These are phyloP conservation scores for Paecilomyces dactylethromorphus DNA, from an alignment of 2,329 filamentous ascomycete genomes.

Conservation along the genomic window DNA sequence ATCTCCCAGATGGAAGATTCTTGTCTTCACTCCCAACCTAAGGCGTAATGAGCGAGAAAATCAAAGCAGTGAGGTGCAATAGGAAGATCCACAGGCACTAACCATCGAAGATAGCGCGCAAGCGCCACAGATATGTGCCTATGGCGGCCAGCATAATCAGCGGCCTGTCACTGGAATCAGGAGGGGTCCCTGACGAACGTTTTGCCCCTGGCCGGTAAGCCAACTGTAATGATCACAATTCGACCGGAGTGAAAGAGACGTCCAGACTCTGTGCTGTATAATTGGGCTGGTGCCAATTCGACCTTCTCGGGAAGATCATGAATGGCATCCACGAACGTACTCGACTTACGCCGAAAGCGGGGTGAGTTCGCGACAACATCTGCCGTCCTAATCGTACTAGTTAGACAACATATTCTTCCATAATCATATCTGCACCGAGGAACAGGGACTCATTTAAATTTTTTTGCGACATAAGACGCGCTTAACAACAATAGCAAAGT, in stretches of 20 bases:
- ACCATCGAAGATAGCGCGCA: conserved; percentile 88
- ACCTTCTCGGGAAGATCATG: conserved; percentile 82
- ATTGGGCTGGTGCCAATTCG: conserved; percentile 85
- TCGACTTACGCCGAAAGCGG: conserved; percentile 84
- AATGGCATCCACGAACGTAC: conserved; percentile 94
- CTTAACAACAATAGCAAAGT: not conserved
- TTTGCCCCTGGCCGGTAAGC: conserved; percentile 89
- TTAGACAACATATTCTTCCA: conserved; percentile 11
- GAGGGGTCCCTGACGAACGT: conserved; percentile 53
- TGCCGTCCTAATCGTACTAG: conserved; percentile 58
- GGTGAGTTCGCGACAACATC: conserved; percentile 88
- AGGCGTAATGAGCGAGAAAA: conserved; percentile 9
- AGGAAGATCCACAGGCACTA: conserved; percentile 19
- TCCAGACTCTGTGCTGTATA: conserved; percentile 97
- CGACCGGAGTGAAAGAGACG: conserved; percentile 93
- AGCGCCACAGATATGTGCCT: conserved; percentile 94
- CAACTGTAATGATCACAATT: conserved; percentile 96
- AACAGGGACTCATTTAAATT: not conserved
- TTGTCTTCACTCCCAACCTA: conserved; percentile 93
- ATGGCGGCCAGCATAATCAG: conserved; percentile 5
- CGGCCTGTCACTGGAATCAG: not conserved
- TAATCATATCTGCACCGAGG: not conserved
- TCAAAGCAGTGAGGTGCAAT: not conserved
- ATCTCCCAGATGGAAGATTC: conserved; percentile 95
- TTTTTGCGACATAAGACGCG: not conserved